A percentile compares a stretch with the other conserved stretches of the same genome.
Conservation (phyloP, 2,329 filamentous ascomycete species). For the Talaromyces sp. region DNA sequence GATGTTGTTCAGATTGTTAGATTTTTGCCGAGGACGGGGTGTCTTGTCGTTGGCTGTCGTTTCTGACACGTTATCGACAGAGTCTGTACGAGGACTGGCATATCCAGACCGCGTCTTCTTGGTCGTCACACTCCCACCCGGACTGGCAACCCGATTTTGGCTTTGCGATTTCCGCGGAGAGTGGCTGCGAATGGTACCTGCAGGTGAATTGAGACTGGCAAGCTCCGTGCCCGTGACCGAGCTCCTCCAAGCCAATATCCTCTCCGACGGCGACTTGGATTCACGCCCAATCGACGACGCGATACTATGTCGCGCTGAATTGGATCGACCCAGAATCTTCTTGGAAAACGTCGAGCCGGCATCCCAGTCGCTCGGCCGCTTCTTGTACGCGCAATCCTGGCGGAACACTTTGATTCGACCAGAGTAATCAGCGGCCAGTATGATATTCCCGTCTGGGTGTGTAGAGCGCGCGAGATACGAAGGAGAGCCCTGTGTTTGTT, state of each 20-base stretch:
- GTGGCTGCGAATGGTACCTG: constrained; percentile 37
- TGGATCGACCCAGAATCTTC: constrained; percentile 54
- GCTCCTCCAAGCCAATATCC: constrained; percentile 86
- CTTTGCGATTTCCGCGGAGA: constrained; percentile 44
- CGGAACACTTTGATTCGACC: constrained; percentile 92
- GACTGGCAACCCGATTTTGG: constrained; percentile 20
- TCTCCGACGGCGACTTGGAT: constrained; percentile 58
- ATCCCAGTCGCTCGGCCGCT: constrained; percentile 77
- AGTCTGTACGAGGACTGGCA: constrained; percentile 23
- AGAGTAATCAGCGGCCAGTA: constrained; percentile 83
- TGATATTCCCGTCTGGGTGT: constrained; percentile 80
- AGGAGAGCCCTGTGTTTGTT: constrained; percentile 59
- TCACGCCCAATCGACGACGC: constrained; percentile 43
- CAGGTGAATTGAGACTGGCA: constrained; percentile 35
- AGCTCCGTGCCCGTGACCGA: constrained; percentile 54
- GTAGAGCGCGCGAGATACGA: constrained; percentile 71
- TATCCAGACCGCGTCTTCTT: constrained; percentile 25
- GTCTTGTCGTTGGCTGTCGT: constrained; percentile 31
- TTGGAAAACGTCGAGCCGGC: constrained; percentile 71
- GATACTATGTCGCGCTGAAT: constrained; percentile 53
- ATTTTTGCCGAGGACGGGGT: not conserved
- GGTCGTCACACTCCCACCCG: constrained; percentile 18
- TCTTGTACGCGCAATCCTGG: constrained; percentile 83
- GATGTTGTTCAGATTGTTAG: not conserved
- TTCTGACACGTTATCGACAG: constrained; percentile 18